Conservation (phyloP, 2,329 filamentous ascomycete species). For the Trichoderma cornu-damae region DNA sequence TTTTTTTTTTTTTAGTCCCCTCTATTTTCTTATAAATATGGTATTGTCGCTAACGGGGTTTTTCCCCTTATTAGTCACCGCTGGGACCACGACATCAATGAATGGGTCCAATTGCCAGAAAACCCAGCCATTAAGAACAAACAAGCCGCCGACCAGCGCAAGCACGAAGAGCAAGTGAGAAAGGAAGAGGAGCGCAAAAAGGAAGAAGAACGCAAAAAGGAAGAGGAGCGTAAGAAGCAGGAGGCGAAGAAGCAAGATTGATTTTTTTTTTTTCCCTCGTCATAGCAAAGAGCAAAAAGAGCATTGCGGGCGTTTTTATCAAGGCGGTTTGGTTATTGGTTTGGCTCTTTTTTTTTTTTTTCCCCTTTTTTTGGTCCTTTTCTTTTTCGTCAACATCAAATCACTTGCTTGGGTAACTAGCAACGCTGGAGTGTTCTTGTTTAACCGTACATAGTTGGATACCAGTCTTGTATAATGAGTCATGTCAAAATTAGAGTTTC, state of each 20-base stretch:
- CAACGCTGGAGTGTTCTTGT: not conserved
- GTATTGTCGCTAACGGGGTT: slow-evolving; percentile 19
- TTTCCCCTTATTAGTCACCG: slow-evolving; percentile 44
- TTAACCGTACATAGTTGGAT: slow-evolving; percentile 14
- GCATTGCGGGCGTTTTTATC: slow-evolving; percentile 11
- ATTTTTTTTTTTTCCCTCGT: no score
- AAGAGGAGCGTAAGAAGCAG: no score
- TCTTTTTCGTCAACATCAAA: not conserved
- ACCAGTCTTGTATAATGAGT: slow-evolving; percentile 12
- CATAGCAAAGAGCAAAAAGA: not conserved
- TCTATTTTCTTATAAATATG: not conserved
- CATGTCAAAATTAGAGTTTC: slow-evolving; percentile 1
- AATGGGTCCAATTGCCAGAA: slow-evolving; percentile 50
- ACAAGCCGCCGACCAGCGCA: slow-evolving; percentile 26
- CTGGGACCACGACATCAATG: slow-evolving; percentile 53
- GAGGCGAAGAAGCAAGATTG: no score
- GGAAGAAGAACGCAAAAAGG: not conserved
- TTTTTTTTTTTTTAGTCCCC: no score
- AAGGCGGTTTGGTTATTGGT: no score
- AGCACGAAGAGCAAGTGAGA: slow-evolving; percentile 25
- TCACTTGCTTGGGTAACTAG: not conserved
- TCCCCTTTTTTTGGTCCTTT: not conserved
- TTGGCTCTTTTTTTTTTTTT: not conserved
- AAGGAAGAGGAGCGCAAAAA: not conserved
- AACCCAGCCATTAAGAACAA: slow-evolving; percentile 26